Percentiles rank a stretch among this genome's conserved stretches.
phyloP scores from a whole-genome alignment of 768 basidiomycete species.

The Termitomyces sp. region DNA sequence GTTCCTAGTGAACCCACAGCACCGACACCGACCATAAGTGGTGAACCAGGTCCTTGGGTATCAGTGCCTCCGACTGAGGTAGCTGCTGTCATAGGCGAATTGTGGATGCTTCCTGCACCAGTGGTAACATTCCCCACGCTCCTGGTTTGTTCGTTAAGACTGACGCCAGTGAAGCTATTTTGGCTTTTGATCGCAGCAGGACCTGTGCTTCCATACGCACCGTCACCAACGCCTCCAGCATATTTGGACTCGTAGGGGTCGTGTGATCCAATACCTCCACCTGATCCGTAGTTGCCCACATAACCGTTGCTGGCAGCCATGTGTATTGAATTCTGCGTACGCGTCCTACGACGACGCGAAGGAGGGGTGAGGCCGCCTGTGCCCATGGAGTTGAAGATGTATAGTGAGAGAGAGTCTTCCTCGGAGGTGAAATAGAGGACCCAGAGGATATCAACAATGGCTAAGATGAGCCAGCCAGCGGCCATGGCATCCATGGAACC shows the following conservation, averaged over 20 bases:
- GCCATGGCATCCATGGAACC: constrained; percentile 75
- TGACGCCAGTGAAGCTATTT: constrained; percentile 48
- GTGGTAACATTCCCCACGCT: constrained; percentile 31
- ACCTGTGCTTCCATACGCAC: constrained; percentile 44
- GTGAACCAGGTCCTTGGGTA: constrained; percentile 50
- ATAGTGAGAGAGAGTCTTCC: constrained; percentile 81
- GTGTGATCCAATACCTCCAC: constrained; percentile 65
- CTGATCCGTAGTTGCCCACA: constrained; percentile 56
- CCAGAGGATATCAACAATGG: constrained; percentile 93
- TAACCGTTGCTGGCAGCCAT: constrained; percentile 61
- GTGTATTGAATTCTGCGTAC: constrained; percentile 55
- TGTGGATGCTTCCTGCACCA: constrained; percentile 50
- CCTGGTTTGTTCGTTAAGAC: constrained; percentile 33
- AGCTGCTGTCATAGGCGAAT: constrained; percentile 37
- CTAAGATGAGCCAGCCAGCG: constrained; percentile 90
- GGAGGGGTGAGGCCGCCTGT: constrained; percentile 83
- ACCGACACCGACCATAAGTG: constrained; percentile 64
- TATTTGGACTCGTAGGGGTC: constrained; percentile 65
- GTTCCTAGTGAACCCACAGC: constrained; percentile 36
- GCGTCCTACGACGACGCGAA: constrained; percentile 71
- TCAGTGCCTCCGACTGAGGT: constrained; percentile 42
- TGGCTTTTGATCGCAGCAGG: constrained; percentile 45
- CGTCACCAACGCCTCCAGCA: constrained; percentile 37
- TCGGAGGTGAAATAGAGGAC: constrained; percentile 96
- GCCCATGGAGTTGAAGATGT: constrained; percentile 85